A percentile compares a stretch with the other conserved stretches of the same genome.
phyloP scores from a whole-genome alignment of 2,329 filamentous ascomycete species.

The Neofusicoccum ribis region DNA sequence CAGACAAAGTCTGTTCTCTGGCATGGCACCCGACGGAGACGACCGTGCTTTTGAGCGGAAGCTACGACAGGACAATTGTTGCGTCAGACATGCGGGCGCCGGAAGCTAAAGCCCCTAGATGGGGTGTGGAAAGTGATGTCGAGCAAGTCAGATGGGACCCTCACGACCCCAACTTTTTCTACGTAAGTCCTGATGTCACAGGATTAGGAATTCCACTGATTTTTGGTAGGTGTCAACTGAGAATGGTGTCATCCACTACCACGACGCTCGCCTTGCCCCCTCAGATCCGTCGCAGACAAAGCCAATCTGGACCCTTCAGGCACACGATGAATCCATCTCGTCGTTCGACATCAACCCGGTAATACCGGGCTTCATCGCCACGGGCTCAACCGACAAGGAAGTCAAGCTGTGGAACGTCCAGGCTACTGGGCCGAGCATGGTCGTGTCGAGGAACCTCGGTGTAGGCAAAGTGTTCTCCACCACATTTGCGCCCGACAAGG shows the following conservation, averaged over 20 bases:
- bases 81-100: slow-evolving; percentile 96
- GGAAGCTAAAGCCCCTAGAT: slow-evolving; percentile 75
- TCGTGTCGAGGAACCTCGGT: slow-evolving; percentile 86
- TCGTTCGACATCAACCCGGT: slow-evolving; percentile 88
- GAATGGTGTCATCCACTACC: slow-evolving; percentile 86
- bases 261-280: slow-evolving; percentile 78
- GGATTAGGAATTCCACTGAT: slow-evolving; percentile 24
- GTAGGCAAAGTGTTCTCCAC: slow-evolving; percentile 94
- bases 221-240: slow-evolving; percentile 68
- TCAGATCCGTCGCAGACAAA: slow-evolving; percentile 73
- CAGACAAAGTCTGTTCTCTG: slow-evolving; percentile 94
- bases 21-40: slow-evolving; percentile 89
- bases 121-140: slow-evolving; percentile 94
- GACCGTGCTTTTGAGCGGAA: slow-evolving; percentile 86
- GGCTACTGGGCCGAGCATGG: slow-evolving; percentile 78
- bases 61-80: slow-evolving; percentile 91
- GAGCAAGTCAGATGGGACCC: slow-evolving; percentile 92
- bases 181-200: slow-evolving; percentile 52
- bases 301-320: slow-evolving; percentile 90
- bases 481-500: slow-evolving; percentile 82
- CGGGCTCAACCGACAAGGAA: slow-evolving; percentile 89
- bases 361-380: slow-evolving; percentile 90
- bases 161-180: slow-evolving; percentile 91
- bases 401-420: slow-evolving; percentile 97
- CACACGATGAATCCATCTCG: slow-evolving; percentile 88